Evolutionary conservation across 495 filamentous ascomycete genomes (phyloP).

Genomic region (Terfezia boudieri): DNA sequence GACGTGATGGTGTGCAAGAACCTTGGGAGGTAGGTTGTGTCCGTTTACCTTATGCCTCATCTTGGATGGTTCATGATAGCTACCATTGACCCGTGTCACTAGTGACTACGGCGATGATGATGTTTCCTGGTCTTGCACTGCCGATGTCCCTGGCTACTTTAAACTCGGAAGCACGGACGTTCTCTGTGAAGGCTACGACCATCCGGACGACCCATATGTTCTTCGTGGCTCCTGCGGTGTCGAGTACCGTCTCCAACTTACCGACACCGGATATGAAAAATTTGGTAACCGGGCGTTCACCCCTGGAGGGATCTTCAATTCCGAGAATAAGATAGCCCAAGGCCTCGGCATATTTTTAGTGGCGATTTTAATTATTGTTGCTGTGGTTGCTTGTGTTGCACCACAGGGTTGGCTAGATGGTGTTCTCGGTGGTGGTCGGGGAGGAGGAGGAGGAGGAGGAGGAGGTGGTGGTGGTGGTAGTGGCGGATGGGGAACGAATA

Average conservation of each 20-base stretch:
- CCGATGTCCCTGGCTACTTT: conserved; percentile 56
- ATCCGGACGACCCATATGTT: conserved; percentile 54
- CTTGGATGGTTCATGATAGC: not conserved
- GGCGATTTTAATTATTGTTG: conserved; percentile 28
- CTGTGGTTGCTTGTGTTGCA: conserved; percentile 24
- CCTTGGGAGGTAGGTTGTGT: conserved; percentile 28
- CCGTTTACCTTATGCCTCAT: not conserved
- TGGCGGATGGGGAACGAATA: conserved; percentile 30
- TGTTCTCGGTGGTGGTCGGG: conserved; percentile 13
- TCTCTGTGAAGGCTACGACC: conserved; percentile 65
- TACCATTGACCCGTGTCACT: not conserved
- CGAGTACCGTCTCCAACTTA: conserved; percentile 67
- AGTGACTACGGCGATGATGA: conserved; percentile 30
- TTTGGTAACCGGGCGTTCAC: conserved; percentile 28
- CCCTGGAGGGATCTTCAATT: conserved; percentile 3
- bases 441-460: conserved; percentile 25
- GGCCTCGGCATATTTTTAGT: conserved; percentile 17
- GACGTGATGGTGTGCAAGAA: conserved; percentile 80
- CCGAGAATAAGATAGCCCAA: conserved; percentile 20
- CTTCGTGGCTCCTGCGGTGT: conserved; percentile 74
- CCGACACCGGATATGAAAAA: conserved; percentile 51
- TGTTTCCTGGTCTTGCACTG: conserved; percentile 75
- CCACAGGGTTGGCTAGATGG: conserved; percentile 11
- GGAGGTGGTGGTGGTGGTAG: conserved; percentile 30
- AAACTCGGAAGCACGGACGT: conserved; percentile 83